Evolutionary conservation across 129 eudicot species (phyloP), one percentile per base, ranked within the genome.

Genomic region (Dittrichia graveolens): DNA sequence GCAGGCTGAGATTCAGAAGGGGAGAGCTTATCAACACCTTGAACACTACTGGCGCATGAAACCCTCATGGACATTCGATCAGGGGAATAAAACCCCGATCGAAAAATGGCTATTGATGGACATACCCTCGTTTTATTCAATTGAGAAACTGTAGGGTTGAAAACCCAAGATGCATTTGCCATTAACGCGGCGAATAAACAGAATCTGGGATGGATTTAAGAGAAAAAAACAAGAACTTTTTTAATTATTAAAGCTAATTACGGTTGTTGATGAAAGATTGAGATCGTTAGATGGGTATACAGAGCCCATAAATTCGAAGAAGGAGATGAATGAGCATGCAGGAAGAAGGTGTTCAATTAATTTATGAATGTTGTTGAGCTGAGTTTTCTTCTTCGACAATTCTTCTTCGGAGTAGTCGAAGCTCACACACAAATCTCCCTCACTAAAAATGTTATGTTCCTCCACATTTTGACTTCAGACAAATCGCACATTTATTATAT

Each of bases 81-180:
- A 75, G 67, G 67, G 50, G 82, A 74, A 75, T 73, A 71, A 82
- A 77, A 62, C 72, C 92, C 85, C 41, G 88, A 81, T 81, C 83
- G 88, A 82, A 75, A 73, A 40, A 80, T n/a, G 78, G 78, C 67
- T 43, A 74, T 45, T 2, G 76, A 85, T 54, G 85, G 69, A 34
- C 65, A 58, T 70, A 73, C 69, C 61, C 73, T 72, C 42, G 73
- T 68, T 79, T 82, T 64, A 18, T 49, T 49, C 3, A 79, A 49
- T 61, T 72, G 61, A 24, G 87, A 82, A 45, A 74, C 56, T 42
- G 80, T 45, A 13, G 89, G 86, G 40, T 82, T 56, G 72, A 72
- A 82, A 24, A 78, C 58, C 76, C 92, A 84, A 9, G 78, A 83
- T 61, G 91, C 90, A 79, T 70, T 85, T 61, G 89, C 88, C 97